These are phyloP conservation scores for Nicotiana paniculata DNA, from an alignment of 257 asterid genomes.

Conservation along the genomic window DNA sequence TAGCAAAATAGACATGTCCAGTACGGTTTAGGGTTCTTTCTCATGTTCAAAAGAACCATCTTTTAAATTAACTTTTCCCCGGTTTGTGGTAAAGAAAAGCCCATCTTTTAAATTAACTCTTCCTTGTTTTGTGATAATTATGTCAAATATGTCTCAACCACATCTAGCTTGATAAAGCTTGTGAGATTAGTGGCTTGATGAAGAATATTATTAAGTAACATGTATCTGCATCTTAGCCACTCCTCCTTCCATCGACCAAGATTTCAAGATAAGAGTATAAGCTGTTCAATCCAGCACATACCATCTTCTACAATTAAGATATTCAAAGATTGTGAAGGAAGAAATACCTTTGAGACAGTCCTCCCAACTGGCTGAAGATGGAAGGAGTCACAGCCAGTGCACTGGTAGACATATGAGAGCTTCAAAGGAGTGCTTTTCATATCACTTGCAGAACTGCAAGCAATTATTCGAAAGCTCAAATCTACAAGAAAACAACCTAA, in stretches of 20 bases:
- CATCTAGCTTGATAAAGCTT: background rate
- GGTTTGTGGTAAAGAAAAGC: background rate
- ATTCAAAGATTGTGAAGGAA: background rate
- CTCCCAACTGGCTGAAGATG: slow-evolving; percentile 94
- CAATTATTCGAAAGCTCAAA: slow-evolving; percentile 18
- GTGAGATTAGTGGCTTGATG: background rate
- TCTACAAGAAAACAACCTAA: background rate
- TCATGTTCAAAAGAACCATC: background rate
- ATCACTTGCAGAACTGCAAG: slow-evolving; percentile 85
- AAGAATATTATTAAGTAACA: background rate
- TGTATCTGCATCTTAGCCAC: background rate
- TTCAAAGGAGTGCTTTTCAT: slow-evolving; percentile 94
- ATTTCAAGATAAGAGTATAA: background rate
- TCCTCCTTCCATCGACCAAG: background rate
- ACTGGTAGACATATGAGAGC: slow-evolving; percentile 89
- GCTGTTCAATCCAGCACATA: background rate
- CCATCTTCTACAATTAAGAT: background rate
- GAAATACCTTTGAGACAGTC: slow-evolving; percentile 65
- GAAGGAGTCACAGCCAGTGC: slow-evolving; percentile 93
- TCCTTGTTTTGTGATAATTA: background rate
- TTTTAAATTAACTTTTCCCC: background rate
- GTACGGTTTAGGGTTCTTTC: background rate
- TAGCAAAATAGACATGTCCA: background rate
- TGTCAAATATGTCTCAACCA: background rate
- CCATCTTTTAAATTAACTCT: too few species aligned